Percentiles rank a stretch among this genome's conserved stretches.
Evolutionary conservation across 768 basidiomycete species (phyloP).

Genomic region (Trametes maxima): DNA sequence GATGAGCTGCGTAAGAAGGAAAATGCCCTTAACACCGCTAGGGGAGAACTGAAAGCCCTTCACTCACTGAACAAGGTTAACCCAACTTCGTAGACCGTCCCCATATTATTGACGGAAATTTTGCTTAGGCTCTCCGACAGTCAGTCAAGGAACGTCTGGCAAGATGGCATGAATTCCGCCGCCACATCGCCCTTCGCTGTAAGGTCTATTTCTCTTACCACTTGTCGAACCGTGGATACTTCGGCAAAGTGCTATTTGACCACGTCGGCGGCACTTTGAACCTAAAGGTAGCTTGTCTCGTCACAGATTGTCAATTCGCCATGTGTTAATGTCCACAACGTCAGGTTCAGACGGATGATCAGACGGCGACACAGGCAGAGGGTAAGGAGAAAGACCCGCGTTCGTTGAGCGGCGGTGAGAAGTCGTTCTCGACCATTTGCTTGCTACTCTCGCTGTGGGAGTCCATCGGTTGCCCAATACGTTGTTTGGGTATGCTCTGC

Average conservation of each 20-base stretch:
- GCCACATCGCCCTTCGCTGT: slow-evolving; percentile 87
- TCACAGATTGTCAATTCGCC: too few species aligned
- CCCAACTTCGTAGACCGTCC: not conserved
- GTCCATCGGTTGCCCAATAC: slow-evolving; percentile 88
- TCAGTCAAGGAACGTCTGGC: slow-evolving; percentile 66
- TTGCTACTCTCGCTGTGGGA: slow-evolving; percentile 95
- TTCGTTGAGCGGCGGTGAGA: slow-evolving; percentile 91
- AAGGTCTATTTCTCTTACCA: slow-evolving; percentile 81
- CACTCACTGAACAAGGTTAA: slow-evolving; percentile 63
- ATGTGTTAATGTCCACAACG: not conserved
- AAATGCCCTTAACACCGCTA: slow-evolving; percentile 58
- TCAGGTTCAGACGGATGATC: slow-evolving; percentile 85
- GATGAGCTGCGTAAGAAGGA: slow-evolving; percentile 68
- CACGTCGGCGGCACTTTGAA: slow-evolving; percentile 65
- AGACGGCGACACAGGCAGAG: slow-evolving; percentile 57
- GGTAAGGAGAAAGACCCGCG: slow-evolving; percentile 79
- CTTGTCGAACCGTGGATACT: slow-evolving; percentile 85
- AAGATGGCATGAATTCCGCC: slow-evolving; percentile 87
- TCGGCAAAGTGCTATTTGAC: slow-evolving; percentile 86
- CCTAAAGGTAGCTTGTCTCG: slow-evolving; percentile 52
- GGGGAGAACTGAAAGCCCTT: slow-evolving; percentile 66
- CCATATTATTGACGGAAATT: not conserved
- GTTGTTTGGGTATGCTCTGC: slow-evolving; percentile 72
- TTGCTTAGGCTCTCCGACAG: slow-evolving; percentile 58
- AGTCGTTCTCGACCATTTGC: slow-evolving; percentile 96